Evolutionary conservation across 495 filamentous ascomycete species (phyloP).

Genomic region (Physcia stellaris): DNA sequence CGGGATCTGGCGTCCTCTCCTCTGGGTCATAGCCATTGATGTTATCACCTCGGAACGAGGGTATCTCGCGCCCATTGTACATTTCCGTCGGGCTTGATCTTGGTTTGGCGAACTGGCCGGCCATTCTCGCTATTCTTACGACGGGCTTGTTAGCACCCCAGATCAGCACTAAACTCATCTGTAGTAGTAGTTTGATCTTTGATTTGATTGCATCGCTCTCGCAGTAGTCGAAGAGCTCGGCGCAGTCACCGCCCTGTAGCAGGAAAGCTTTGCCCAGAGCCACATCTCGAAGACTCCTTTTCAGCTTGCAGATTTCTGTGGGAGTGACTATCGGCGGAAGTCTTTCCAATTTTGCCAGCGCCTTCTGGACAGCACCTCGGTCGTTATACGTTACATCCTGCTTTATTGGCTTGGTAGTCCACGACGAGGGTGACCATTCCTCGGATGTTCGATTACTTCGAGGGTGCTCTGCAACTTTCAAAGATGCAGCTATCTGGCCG

Average conservation of each 20-base stretch:
- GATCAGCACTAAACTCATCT: constrained; percentile 89
- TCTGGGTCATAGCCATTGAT: constrained; percentile 68
- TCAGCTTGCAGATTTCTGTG: constrained; percentile 58
- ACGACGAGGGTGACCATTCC: constrained; percentile 53
- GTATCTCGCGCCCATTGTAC: constrained; percentile 65
- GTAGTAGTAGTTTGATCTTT: constrained; percentile 89
- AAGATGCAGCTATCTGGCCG: constrained; percentile 9
- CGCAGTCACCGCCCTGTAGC: constrained; percentile 90
- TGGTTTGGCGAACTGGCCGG: constrained; percentile 94
- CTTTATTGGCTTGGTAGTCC: constrained; percentile 82
- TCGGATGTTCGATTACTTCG: constrained; percentile 4
- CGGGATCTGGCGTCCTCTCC: constrained; percentile 66
- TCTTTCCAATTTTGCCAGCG: constrained; percentile 55
- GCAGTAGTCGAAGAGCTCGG: constrained; percentile 96
- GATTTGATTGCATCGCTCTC: constrained; percentile 77
- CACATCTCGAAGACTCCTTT: constrained; percentile 64
- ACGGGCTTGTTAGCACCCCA: constrained; percentile 88
- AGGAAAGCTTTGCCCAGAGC: constrained; percentile 88
- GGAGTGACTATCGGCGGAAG: constrained; percentile 87
- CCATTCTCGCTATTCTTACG: constrained; percentile 88
- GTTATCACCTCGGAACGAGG: constrained; percentile 88
- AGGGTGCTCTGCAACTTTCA: constrained; percentile 11
- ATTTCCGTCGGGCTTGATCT: constrained; percentile 77
- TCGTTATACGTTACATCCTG: constrained; percentile 78
- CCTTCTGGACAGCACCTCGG: constrained; percentile 42